Base-by-base conservation (phyloP, 1,284 basidiomycete species). In the Leccinum holopus region DNA sequence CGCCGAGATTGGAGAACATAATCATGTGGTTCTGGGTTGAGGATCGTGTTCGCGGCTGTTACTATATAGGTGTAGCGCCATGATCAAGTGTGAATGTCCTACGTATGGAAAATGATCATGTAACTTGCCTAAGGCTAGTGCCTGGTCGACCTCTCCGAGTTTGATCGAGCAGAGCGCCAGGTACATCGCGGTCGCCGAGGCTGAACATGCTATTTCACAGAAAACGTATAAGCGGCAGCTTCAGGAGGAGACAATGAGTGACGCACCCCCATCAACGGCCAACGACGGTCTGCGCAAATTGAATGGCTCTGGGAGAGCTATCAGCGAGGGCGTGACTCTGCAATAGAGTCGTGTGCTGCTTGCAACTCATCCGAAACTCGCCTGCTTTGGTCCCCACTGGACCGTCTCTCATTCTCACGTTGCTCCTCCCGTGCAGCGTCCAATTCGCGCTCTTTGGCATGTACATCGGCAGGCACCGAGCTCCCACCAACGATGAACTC, bases 361-460 rank as follows among this genome's bases (percentile, higher is more conserved):
- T 21, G 21, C 21, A 21, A 21, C 21, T 21, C 21, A 21, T 21
- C 21, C 21, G 21, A 21, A 21, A 21, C 21, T 21, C 21, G 21
- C 21, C 21, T 21, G 21, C 21, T 21, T 21, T 21, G 21, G 21
- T 21, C 21, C 21, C 21, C 21, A 21, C 21, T 21, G 21, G 21
- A 21, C 21, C 21, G 21, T 21, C 21, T 21, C 21, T 21, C 21
- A 21, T 21, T 21, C 21, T 21, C 21, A 21, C 21, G 21, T 21
- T 21, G 21, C 44, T 85, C 82, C 61, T 83, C 80, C n/a, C 78
- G 77, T 4, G 80, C 85, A 18, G 78, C 82, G 11, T 78, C 72
- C 54, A 90, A 74, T 68, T 90, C 88, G 14, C 78, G 76, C 68
- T 88, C 85, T 67, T 85, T 89, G 16, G 84, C 85, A 55, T 76